phyloP scores from a whole-genome alignment of 257 asterid genomes.

The Eucommia ulmoides region DNA sequence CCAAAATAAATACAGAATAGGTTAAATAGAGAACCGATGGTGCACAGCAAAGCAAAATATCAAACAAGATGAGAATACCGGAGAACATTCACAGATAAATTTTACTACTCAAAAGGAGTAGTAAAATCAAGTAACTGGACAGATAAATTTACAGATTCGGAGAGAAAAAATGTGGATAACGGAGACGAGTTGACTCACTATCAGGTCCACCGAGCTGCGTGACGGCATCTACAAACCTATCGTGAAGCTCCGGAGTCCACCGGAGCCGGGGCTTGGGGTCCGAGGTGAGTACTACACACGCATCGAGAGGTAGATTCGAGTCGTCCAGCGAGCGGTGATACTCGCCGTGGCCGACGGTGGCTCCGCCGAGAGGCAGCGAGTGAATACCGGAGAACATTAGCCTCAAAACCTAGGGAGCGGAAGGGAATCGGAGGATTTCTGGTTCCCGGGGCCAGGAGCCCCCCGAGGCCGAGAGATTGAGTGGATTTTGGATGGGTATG shows the following conservation, averaged over 20 bases:
- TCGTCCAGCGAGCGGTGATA: slow-evolving; percentile 34
- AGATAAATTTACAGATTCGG: no score
- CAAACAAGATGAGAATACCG: background rate
- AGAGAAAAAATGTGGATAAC: no score
- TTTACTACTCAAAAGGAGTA: background rate
- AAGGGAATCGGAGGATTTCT: no score
- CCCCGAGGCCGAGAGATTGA: no score
- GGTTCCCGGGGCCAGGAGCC: no score
- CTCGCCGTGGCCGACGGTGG: slow-evolving; percentile 20
- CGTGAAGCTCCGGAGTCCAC: slow-evolving; percentile 68
- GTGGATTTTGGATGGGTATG: no score
- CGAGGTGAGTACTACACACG: slow-evolving; percentile 51
- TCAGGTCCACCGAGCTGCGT: slow-evolving; percentile 78
- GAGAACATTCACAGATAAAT: background rate
- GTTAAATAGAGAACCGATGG: no score
- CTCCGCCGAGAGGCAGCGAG: slow-evolving; percentile 25
- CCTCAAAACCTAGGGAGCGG: no score
- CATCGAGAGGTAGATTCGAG: slow-evolving; percentile 45
- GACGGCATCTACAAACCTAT: slow-evolving; percentile 60
- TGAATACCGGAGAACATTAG: slow-evolving; percentile 54
- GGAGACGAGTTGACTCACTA: slow-evolving; percentile 30
- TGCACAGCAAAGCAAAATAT: background rate
- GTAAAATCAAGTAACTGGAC: no score
- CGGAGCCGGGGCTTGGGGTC: slow-evolving; percentile 72
- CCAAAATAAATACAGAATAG: slow-evolving; percentile 2